Evolutionary conservation across 768 basidiomycete species (phyloP).

Genomic region (Calvatia gigantea): DNA sequence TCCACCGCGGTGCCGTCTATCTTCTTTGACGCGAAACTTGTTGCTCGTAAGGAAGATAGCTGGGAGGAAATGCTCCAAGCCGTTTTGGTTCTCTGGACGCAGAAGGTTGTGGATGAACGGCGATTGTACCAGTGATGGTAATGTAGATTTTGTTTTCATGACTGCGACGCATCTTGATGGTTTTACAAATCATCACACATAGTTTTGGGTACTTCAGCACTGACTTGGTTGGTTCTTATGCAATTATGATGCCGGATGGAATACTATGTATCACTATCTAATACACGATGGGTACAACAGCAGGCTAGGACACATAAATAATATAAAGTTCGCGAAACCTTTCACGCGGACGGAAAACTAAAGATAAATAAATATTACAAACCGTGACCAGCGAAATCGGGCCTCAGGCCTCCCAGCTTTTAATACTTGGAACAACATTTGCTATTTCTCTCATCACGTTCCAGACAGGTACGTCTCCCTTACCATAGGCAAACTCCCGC

Average conservation of each 20-base stretch:
- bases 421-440: not conserved
- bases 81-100: slow-evolving; percentile 62
- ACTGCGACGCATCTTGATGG: not conserved
- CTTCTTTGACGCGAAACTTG: slow-evolving; percentile 66
- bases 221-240: not conserved
- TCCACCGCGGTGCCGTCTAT: slow-evolving; percentile 23
- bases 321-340: too few species aligned
- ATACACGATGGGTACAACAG: not conserved
- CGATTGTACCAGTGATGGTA: slow-evolving; percentile 9
- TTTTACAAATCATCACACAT: not conserved
- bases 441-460: not conserved
- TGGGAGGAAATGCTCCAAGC: slow-evolving; percentile 81
- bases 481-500: slow-evolving; percentile 5
- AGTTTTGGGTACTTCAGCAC: not conserved
- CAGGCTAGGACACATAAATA: not conserved
- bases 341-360: too few species aligned
- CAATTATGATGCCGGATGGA: not conserved
- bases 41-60: slow-evolving; percentile 70
- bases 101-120: slow-evolving; percentile 61
- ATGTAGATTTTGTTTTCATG: not conserved
- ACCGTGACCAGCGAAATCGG: not conserved
- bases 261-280: not conserved
- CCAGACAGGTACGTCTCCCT: slow-evolving; percentile 3
- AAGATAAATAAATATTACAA: too few species aligned
- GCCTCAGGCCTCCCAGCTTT: not conserved